Evolutionary conservation across 2,329 filamentous ascomycete species (phyloP).

Genomic region (Colletotrichum tropicale): DNA sequence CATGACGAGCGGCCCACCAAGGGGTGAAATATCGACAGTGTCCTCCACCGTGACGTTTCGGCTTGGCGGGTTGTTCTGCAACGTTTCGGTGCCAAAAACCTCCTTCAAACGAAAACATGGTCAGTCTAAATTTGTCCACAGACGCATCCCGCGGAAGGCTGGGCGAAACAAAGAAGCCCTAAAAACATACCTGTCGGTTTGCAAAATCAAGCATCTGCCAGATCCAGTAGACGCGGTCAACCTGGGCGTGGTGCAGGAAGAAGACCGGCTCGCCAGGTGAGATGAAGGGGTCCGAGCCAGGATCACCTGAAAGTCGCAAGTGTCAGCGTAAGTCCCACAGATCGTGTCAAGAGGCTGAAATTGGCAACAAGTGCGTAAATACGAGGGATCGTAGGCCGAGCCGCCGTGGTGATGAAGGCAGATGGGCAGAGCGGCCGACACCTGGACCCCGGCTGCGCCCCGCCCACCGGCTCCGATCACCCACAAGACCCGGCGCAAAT

Average conservation of each 20-base stretch:
- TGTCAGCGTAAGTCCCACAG: neutral
- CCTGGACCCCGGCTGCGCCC: neutral
- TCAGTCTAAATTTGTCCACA: neutral
- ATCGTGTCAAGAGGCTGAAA: neutral
- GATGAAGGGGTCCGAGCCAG: conserved; percentile 48
- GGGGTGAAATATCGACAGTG: conserved; percentile 30
- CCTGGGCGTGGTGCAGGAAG: conserved; percentile 48
- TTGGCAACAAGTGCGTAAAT: neutral
- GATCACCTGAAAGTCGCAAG: conserved; percentile 36
- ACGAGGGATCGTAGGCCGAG: neutral
- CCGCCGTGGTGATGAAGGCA: neutral
- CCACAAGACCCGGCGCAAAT: neutral
- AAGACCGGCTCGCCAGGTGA: conserved; percentile 50
- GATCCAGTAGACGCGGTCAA: conserved; percentile 52
- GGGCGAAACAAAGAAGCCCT: neutral
- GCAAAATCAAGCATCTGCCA: conserved; percentile 49
- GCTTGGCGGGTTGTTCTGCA: conserved; percentile 43
- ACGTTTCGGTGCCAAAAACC: conserved; percentile 44
- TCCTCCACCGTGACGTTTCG: conserved; percentile 47
- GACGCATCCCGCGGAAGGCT: neutral
- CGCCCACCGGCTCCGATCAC: neutral
- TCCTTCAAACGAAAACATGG: neutral
- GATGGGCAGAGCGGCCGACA: neutral
- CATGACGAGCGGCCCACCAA: conserved; percentile 38
- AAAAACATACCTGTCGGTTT: conserved; percentile 31